Base-by-base conservation (phyloP, 2,329 filamentous ascomycete species). In the Ophiosphaerella korrae region DNA sequence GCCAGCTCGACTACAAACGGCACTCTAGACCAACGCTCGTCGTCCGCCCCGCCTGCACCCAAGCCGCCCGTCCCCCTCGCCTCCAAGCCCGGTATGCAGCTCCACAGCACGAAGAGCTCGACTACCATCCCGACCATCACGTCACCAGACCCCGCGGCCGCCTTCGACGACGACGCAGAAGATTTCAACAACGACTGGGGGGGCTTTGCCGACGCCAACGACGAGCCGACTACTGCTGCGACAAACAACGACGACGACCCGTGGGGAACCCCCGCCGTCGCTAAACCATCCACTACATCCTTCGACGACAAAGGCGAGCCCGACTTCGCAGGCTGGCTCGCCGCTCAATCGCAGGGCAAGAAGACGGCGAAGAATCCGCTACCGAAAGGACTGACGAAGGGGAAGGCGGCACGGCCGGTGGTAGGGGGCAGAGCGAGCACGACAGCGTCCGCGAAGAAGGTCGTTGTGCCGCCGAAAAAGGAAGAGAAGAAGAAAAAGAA, bases 251-350 rank as follows among this genome's bases (percentile, higher is more conserved):
- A 86, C 18, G 80, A 78, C 14, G 78, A 82, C 33, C 78, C 81
- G 16, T 78, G 78, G 64, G 78, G 79, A 18, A 70, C 75, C 31
- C 81, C 79, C 74, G 71, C 51, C 49, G 65, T 70, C 66, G 70
- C 74, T 29, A 56, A 62, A 11, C 50, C 63, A 9, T 45, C 71
- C 6, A 64, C 78, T 47, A 81, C 67, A 6, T 81, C 87, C 0
- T 93, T 88, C 58, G 90, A 93, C 52, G 92, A 96, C 62, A 86
- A 89, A 23, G 87, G 88, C 2, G 93, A 99, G 72, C 93, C 93
- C 0, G 94, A 97, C 72, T 97, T 99, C 74, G 93, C 92, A 5
- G 92, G 92, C 5, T 97, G 94, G 92, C 75, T 97, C 18, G 92
- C 90, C 11, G 92, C 92, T 11, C 91, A 97, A 70, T 85, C 88